A percentile compares a stretch with the other conserved stretches of the same genome.
Evolutionary conservation across 345 rosid genomes (phyloP).

Genomic region (Gossypium thurberi): DNA sequence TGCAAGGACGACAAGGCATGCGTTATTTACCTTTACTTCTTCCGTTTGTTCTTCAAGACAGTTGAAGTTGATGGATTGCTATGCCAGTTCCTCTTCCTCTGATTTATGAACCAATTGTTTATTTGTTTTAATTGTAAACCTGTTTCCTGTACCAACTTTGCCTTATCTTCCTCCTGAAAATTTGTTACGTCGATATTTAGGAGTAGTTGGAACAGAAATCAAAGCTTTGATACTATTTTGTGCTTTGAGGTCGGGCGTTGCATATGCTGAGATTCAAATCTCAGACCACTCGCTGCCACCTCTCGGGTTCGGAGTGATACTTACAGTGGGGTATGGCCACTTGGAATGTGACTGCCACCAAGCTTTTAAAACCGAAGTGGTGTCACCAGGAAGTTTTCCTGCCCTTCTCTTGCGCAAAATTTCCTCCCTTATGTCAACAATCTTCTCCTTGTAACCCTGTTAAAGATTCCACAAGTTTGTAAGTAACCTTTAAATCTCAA

Average conservation of each 20-base stretch:
- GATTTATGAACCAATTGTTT: slow-evolving; percentile 97
- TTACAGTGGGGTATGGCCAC: slow-evolving; percentile 99
- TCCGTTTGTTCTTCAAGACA: slow-evolving; percentile 75
- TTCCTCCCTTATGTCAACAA: slow-evolving; percentile 91
- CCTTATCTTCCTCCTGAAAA: slow-evolving; percentile 96
- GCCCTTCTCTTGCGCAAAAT: slow-evolving; percentile 96
- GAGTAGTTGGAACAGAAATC: neutral
- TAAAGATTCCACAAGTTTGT: neutral
- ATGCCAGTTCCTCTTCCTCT: slow-evolving; percentile 98
- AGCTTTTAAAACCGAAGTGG: slow-evolving; percentile 77
- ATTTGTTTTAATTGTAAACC: slow-evolving; percentile 95
- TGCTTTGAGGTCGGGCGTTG: too few relatives aligned
- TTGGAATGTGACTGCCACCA: slow-evolving; percentile 99
- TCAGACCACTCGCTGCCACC: too few relatives aligned
- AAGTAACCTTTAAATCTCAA: neutral
- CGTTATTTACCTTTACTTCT: slow-evolving; percentile 42
- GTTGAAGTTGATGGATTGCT: slow-evolving; percentile 83
- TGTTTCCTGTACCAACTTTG: slow-evolving; percentile 89
- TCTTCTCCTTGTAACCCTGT: slow-evolving; percentile 96
- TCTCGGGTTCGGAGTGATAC: slow-evolving; percentile 3
- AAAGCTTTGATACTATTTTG: neutral
- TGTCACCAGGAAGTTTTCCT: slow-evolving; percentile 95
- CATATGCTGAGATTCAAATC: too few relatives aligned
- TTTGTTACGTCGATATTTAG: neutral
- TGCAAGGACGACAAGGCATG: too few relatives aligned